Conservation (phyloP, 179 eudicot species). For the Carnegiea gigantea region DNA sequence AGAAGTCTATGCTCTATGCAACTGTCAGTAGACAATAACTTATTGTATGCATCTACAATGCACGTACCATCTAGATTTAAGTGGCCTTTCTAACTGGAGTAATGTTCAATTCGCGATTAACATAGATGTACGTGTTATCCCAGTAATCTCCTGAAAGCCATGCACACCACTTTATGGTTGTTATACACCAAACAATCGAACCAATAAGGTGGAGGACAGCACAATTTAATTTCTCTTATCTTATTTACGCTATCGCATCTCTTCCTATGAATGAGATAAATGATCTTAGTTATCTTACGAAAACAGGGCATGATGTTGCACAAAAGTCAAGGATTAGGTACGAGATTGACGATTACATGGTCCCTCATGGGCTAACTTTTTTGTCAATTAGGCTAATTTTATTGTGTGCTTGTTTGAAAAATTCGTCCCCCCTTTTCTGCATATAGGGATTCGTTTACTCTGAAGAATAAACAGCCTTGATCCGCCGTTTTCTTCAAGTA, state of each 20-base stretch:
- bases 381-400: slow-evolving; percentile 3
- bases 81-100: too few species aligned
- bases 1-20: too few species aligned
- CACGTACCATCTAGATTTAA: too few species aligned
- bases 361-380: not conserved
- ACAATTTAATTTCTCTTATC: not conserved
- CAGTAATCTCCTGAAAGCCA: not conserved
- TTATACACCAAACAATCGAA: not conserved
- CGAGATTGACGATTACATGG: not conserved
- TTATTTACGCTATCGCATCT: too few species aligned
- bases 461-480: slow-evolving; percentile 8
- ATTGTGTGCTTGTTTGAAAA: slow-evolving; percentile 11
- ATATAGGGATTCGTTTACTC: not conserved
- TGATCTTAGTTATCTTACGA: not conserved
- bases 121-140: too few species aligned
- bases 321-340: slow-evolving; percentile 15
- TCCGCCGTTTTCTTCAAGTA: not conserved
- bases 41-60: too few species aligned
- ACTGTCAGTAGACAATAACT: too few species aligned
- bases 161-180: not conserved
- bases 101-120: too few species aligned
- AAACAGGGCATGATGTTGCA: not conserved
- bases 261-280: not conserved
- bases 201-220: not conserved
- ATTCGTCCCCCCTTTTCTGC: not conserved